Percentiles rank a stretch among this genome's conserved stretches.
Conservation (phyloP, 2,329 filamentous ascomycete genomes). For the Juglanconis oblonga region DNA sequence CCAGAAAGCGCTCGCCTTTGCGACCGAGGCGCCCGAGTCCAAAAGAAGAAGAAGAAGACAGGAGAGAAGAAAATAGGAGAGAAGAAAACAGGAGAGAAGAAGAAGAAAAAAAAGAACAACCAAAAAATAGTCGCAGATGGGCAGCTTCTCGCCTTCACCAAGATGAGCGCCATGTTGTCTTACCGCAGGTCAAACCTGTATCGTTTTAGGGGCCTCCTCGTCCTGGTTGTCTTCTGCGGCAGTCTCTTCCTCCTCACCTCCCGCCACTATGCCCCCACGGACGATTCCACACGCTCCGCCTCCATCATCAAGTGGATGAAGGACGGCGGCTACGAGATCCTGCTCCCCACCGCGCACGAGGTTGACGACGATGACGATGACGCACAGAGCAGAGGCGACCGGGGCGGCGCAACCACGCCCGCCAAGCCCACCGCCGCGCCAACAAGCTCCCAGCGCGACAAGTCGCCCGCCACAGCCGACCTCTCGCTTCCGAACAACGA, state of each 20-base stretch:
- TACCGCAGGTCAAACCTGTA: slow-evolving; percentile 18
- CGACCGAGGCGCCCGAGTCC: not conserved
- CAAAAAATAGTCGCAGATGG: slow-evolving; percentile 13
- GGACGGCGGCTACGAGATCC: slow-evolving; percentile 18
- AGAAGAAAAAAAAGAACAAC: not conserved
- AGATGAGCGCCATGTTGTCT: slow-evolving; percentile 17
- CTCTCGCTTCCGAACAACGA: slow-evolving; percentile 3
- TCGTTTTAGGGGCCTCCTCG: slow-evolving; percentile 13
- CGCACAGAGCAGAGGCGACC: slow-evolving; percentile 8
- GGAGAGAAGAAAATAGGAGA: not conserved
- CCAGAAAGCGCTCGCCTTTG: not conserved
- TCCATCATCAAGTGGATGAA: slow-evolving; percentile 18
- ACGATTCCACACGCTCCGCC: slow-evolving; percentile 4
- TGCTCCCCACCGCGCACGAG: slow-evolving; percentile 15
- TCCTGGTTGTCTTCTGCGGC: slow-evolving; percentile 12
- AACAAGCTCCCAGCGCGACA: not conserved
- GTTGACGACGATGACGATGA: too few species aligned
- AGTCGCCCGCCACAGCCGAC: not conserved
- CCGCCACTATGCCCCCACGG: not conserved
- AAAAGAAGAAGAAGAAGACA: too few species aligned
- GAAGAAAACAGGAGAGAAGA: not conserved
- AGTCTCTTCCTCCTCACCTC: slow-evolving; percentile 17
- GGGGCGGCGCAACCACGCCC: not conserved
- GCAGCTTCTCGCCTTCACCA: not conserved
- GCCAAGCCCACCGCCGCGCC: slow-evolving; percentile 1